Conservation (phyloP, 2,329 filamentous ascomycete genomes). For the Penicillium sumatraense region DNA sequence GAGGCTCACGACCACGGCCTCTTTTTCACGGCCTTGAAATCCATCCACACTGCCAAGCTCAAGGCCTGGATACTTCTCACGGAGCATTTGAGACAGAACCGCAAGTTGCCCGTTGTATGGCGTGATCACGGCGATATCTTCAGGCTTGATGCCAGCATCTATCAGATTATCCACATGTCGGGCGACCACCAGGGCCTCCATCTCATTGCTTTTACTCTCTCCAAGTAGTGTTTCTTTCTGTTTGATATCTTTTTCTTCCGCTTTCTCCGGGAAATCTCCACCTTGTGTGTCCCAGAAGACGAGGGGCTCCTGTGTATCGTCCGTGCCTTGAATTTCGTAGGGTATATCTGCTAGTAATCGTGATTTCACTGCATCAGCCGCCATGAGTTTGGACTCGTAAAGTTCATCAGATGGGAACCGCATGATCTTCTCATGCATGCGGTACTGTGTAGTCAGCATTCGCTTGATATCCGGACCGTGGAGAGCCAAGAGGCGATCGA, state of each 20-base stretch:
- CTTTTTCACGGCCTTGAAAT: slow-evolving; percentile 96
- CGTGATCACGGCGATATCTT: slow-evolving; percentile 91
- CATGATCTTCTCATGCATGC: slow-evolving; percentile 98
- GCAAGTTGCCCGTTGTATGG: slow-evolving; percentile 96
- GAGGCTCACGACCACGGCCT: slow-evolving; percentile 90
- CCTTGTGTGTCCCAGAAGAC: slow-evolving; percentile 97
- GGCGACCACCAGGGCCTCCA: slow-evolving; percentile 81
- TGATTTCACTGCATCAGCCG: slow-evolving; percentile 75
- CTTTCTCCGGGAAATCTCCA: slow-evolving; percentile 84
- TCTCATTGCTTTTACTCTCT: slow-evolving; percentile 88
- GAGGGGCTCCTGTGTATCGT: slow-evolving; percentile 85
- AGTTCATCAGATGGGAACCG: slow-evolving; percentile 86
- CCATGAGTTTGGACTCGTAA: slow-evolving; percentile 80
- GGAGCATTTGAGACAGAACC: slow-evolving; percentile 74
- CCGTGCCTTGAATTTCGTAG: slow-evolving; percentile 76
- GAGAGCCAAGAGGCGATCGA: slow-evolving; percentile 81
- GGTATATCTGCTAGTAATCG: slow-evolving; percentile 77
- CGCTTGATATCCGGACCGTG: slow-evolving; percentile 85
- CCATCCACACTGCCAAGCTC: slow-evolving; percentile 97
- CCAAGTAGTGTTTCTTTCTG: slow-evolving; percentile 60
- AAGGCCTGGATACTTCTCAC: slow-evolving; percentile 79
- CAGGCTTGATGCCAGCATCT: slow-evolving; percentile 75
- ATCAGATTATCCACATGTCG: slow-evolving; percentile 77
- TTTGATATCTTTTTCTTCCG: slow-evolving; percentile 70
- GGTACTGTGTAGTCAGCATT: slow-evolving; percentile 96